Base-by-base conservation (phyloP, 1,284 basidiomycete species). In the Ganoderma resinaceum region DNA sequence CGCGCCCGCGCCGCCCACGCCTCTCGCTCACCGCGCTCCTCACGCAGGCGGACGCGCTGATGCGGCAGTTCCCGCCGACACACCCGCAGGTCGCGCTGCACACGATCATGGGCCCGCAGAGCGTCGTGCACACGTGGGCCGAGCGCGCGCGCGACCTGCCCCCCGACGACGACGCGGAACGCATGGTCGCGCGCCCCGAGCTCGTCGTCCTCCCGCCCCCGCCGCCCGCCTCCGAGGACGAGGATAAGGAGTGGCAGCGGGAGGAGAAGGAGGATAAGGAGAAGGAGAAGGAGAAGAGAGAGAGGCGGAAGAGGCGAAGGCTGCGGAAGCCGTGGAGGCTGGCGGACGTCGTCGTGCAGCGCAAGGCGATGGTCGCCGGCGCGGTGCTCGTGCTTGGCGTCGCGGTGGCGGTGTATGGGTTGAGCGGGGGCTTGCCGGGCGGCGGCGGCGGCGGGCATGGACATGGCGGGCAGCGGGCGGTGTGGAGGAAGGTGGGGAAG, bases 91-190 rank as follows among this genome's bases (percentile, higher is more conserved):
- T 93, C 23, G 78, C 73, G 11, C 79, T 93, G n/a, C 80, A 84
- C 2, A 80, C 83, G 31, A 91, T 91, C 61, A 88, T 94, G 84
- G 93, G 93, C 18, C 91, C 90, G 0, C 87, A 91, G 65, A 88
- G 87, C 72, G 84, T 79, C 35, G 78, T 86, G 73, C 81, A 83
- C 74, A 92, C 91, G 20, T 92, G 90, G 90, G 86, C 82, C 23
- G 82, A 86, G 70, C 75, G 80, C 59, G 73, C 77, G 0, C 46
- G 75, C 0, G 75, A 80, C 38, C 78, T 87, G 59, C 86, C 85
- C 0, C 73, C 76, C 0, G 90, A 90, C 70, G 83, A 86, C 69
- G 87, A 85, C 61, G 87, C 91, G 8, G 92, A 93, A 78, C 79
- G 81, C 9, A 88, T 93, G 81, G 88, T 90, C 33, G 76, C 78